A percentile compares a stretch with the other conserved stretches of the same genome.
These are phyloP conservation scores for Boletellus sp. DNA, from an alignment of 1,284 basidiomycete species.

Conservation along the genomic window DNA sequence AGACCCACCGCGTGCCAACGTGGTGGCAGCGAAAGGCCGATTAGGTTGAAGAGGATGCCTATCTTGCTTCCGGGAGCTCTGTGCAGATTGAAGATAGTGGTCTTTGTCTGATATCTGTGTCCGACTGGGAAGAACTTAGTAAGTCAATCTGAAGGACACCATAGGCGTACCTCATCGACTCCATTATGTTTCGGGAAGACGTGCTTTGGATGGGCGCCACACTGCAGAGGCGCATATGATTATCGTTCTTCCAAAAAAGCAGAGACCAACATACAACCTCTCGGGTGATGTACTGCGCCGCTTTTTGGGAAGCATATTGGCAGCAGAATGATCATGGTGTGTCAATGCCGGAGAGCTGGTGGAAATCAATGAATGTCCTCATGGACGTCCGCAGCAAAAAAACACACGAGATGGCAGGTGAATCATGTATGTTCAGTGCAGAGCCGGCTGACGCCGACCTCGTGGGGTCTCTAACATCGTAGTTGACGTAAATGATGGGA, in stretches of 20 bases:
- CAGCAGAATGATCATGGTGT: conserved; percentile 25
- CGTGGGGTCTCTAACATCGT: conserved; percentile 32
- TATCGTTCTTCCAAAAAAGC: not conserved
- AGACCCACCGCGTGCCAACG: conserved; percentile 16
- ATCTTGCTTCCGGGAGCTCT: conserved; percentile 10
- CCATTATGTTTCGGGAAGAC: conserved; percentile 21
- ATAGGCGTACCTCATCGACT: conserved; percentile 27
- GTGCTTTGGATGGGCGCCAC: conserved; percentile 8
- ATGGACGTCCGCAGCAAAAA: conserved; percentile 12
- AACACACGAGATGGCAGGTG: conserved; percentile 30
- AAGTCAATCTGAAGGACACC: not conserved
- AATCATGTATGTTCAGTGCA: conserved; percentile 27
- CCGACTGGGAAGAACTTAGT: conserved; percentile 19
- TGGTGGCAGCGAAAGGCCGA: conserved; percentile 7
- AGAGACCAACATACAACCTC: conserved; percentile 21
- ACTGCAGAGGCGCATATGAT: conserved; percentile 18
- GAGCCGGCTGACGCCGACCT: conserved; percentile 33
- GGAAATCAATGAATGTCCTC: conserved; percentile 17
- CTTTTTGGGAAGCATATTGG: conserved; percentile 32
- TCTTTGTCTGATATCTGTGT: conserved; percentile 22
- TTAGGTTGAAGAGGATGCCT: conserved; percentile 4
- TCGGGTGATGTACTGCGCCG: conserved; percentile 34
- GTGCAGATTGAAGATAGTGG: conserved; percentile 8
- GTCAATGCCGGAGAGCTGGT: conserved; percentile 30
- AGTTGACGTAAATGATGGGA: conserved; percentile 39